These are phyloP conservation scores for Annulohypoxylon moriforme DNA, from an alignment of 495 filamentous ascomycete species.

Conservation along the genomic window DNA sequence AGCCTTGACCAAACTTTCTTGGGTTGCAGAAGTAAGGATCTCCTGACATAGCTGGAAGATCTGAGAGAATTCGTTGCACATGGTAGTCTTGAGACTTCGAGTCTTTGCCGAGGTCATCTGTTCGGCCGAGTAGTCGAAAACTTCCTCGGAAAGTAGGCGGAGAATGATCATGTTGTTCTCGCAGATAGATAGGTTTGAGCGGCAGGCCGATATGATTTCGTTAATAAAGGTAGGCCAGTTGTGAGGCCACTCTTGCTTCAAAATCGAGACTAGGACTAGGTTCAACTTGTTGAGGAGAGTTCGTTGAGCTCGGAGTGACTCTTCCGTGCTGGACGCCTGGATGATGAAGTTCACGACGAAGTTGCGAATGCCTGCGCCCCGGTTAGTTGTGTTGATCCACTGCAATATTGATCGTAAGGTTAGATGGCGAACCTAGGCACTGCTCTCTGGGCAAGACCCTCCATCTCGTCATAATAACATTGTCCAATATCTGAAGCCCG, in stretches of 20 bases:
- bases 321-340: constrained; percentile 87
- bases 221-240: constrained; percentile 99
- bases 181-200: constrained; percentile 93
- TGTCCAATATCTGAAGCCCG: constrained; percentile 94
- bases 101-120: constrained; percentile 98
- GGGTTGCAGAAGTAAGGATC: constrained; percentile 86
- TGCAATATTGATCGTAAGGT: background rate
- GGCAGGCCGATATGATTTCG: constrained; percentile 96
- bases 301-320: constrained; percentile 80
- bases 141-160: constrained; percentile 93
- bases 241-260: constrained; percentile 99
- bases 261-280: constrained; percentile 92
- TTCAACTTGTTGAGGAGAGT: constrained; percentile 98
- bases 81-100: constrained; percentile 93
- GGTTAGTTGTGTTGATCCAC: constrained; percentile 31
- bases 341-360: constrained; percentile 99
- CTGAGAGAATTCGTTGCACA: constrained; percentile 96
- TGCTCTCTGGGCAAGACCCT: constrained; percentile 96
- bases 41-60: constrained; percentile 98
- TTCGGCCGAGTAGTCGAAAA: constrained; percentile 98
- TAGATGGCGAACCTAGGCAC: constrained; percentile 75
- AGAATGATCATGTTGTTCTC: constrained; percentile 99
- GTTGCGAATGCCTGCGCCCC: constrained; percentile 85
- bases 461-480: constrained; percentile 99
- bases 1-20: constrained; percentile 89